Percentiles rank a stretch among this genome's conserved stretches.
phyloP scores from a whole-genome alignment of 2,329 filamentous ascomycete species.

The Aspergillus novofumigatus region DNA sequence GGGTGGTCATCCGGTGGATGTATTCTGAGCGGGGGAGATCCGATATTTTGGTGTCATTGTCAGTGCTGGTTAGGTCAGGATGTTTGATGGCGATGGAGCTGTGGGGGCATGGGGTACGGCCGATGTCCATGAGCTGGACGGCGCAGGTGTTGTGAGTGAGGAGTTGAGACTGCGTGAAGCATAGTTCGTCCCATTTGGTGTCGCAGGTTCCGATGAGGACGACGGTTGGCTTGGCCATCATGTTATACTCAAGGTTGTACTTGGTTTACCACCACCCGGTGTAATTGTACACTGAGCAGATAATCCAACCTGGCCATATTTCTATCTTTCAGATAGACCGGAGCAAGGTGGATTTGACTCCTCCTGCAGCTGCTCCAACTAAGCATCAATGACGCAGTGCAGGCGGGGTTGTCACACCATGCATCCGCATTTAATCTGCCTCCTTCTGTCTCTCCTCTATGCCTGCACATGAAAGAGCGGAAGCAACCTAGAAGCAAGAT shows the following conservation, averaged over 20 bases:
- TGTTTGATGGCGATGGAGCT: constrained; percentile 48
- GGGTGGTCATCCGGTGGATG: constrained; percentile 52
- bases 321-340: too few relatives aligned
- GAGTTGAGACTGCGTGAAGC: constrained; percentile 51
- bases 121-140: constrained; percentile 55
- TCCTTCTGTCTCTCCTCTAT: neutral
- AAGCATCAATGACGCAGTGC: too few relatives aligned
- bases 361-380: too few relatives aligned
- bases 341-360: too few relatives aligned
- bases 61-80: constrained; percentile 26
- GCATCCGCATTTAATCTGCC: neutral
- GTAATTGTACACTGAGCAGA: too few relatives aligned
- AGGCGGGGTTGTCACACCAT: too few relatives aligned
- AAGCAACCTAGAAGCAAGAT: neutral
- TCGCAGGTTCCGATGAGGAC: constrained; percentile 61
- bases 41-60: constrained; percentile 25
- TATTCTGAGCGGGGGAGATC: constrained; percentile 51
- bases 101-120: constrained; percentile 43
- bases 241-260: neutral
- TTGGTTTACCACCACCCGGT: neutral
- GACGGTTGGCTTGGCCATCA: constrained; percentile 37
- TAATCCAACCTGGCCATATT: too few relatives aligned
- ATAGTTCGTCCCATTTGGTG: constrained; percentile 58
- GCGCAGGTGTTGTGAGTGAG: constrained; percentile 24
- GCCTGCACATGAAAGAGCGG: neutral